phyloP scores from a whole-genome alignment of 73 alveolate species.

The Tetrahymena elliotti region DNA sequence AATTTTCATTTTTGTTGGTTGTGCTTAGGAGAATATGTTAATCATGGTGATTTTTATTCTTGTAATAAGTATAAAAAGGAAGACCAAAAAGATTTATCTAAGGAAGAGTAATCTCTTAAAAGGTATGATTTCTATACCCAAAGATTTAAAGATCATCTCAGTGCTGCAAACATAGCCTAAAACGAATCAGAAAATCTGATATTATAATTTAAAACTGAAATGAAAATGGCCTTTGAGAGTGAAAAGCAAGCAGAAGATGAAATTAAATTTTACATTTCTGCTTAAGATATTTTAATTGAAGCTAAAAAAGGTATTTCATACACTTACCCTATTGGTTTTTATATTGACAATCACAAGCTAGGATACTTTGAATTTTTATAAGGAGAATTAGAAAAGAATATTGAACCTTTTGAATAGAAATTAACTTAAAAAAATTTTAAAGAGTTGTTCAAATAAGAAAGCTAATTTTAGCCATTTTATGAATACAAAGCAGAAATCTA shows the following conservation, averaged over 20 bases:
- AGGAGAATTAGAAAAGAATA: not conserved
- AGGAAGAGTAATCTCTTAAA: not conserved
- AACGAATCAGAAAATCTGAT: not conserved
- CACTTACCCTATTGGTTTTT: not conserved
- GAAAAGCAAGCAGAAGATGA: not conserved
- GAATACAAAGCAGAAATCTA: not conserved
- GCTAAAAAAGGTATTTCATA: not conserved
- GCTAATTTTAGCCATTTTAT: not conserved
- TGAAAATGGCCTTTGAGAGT: not conserved
- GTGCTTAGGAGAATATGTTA: constrained; percentile 68
- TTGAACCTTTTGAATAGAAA: not conserved
- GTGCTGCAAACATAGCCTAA: not conserved
- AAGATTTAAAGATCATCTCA: not conserved
- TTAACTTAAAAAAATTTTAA: not conserved
- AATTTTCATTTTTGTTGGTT: constrained; percentile 78
- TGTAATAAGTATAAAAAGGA: not conserved
- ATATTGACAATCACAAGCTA: not conserved
- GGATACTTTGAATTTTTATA: not conserved
- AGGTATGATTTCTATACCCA: not conserved
- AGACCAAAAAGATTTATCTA: not conserved
- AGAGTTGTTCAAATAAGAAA: not conserved
- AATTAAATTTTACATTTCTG: not conserved
- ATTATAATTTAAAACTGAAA: not conserved
- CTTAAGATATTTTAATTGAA: not conserved
- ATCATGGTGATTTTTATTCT: constrained; percentile 19